phyloP scores from a whole-genome alignment of 176 grass and related monocot species.

The Cenchrus fungigraminus region DNA sequence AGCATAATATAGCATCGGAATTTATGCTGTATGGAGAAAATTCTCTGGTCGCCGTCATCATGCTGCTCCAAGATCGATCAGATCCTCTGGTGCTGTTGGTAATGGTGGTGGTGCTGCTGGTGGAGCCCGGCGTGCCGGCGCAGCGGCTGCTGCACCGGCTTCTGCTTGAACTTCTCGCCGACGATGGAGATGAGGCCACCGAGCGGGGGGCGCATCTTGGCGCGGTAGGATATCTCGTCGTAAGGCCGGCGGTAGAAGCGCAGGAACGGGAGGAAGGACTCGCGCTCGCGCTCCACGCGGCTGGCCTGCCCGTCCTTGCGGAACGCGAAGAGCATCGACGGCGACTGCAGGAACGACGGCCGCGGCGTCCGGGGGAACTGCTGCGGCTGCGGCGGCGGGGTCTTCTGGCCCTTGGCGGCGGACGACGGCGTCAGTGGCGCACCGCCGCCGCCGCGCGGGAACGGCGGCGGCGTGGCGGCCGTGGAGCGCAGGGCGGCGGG shows the following conservation, averaged over 20 bases:
- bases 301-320: slow-evolving; percentile 67
- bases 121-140: slow-evolving; percentile 39
- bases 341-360: slow-evolving; percentile 95
- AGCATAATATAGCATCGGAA: slow-evolving; percentile 49
- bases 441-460: slow-evolving; percentile 25
- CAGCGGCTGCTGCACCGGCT: slow-evolving; percentile 29
- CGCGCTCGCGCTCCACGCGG: slow-evolving; percentile 77
- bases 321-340: slow-evolving; percentile 83
- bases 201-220: slow-evolving; percentile 88
- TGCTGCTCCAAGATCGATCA: slow-evolving; percentile 11
- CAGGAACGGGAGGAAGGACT: slow-evolving; percentile 84
- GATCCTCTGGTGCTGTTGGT: slow-evolving; percentile 57
- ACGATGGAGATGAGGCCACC: slow-evolving; percentile 95
- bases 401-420: slow-evolving; percentile 36
- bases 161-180: slow-evolving; percentile 58
- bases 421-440: slow-evolving; percentile 43
- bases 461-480: slow-evolving; percentile 15
- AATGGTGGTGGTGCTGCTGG: slow-evolving; percentile 31
- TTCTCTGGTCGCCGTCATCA: slow-evolving; percentile 32
- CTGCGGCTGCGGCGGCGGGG: slow-evolving; percentile 29
- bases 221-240: slow-evolving; percentile 94
- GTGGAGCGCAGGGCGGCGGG: slow-evolving; percentile 70
- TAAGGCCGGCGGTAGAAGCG: slow-evolving; percentile 90
- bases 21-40: slow-evolving; percentile 63
- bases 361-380: slow-evolving; percentile 81